Evolutionary conservation across 805 yeast species (phyloP).

Genomic region (Starmerella ratchasimensis): DNA sequence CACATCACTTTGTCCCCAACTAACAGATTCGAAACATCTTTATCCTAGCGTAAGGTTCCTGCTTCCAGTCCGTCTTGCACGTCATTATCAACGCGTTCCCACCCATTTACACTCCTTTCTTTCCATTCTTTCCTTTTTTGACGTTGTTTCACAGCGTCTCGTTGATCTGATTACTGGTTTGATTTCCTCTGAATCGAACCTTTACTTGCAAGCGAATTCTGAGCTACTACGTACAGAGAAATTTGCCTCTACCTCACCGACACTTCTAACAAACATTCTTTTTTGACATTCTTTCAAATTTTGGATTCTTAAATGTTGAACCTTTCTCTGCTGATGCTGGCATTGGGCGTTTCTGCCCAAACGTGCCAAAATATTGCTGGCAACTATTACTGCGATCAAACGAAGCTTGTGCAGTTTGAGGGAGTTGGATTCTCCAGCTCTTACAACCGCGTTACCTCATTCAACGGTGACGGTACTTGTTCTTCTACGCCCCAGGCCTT

Average conservation of each 20-base stretch:
- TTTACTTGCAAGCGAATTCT: background rate
- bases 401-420: constrained; percentile 49
- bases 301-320: constrained; percentile 6
- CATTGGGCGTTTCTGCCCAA: constrained; percentile 26
- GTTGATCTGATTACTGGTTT: background rate
- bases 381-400: constrained; percentile 70
- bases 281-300: background rate
- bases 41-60: background rate
- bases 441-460: constrained; percentile 62
- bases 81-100: background rate
- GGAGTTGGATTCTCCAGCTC: constrained; percentile 78
- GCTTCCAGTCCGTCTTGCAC: background rate
- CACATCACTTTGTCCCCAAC: no score
- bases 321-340: constrained; percentile 22
- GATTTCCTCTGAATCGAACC: background rate
- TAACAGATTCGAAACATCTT: no score
- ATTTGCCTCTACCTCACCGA: background rate
- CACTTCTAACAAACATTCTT: no score
- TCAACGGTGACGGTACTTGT: constrained; percentile 67
- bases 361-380: constrained; percentile 44
- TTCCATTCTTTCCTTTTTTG: background rate
- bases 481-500: constrained; percentile 42
- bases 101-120: constrained; percentile 12
- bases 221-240: background rate
- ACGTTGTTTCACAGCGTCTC: background rate